A percentile compares a stretch with the other conserved stretches of the same genome.
These are phyloP conservation scores for Talaromyces amestolkiae DNA, from an alignment of 2,329 filamentous ascomycete genomes.

Conservation along the genomic window DNA sequence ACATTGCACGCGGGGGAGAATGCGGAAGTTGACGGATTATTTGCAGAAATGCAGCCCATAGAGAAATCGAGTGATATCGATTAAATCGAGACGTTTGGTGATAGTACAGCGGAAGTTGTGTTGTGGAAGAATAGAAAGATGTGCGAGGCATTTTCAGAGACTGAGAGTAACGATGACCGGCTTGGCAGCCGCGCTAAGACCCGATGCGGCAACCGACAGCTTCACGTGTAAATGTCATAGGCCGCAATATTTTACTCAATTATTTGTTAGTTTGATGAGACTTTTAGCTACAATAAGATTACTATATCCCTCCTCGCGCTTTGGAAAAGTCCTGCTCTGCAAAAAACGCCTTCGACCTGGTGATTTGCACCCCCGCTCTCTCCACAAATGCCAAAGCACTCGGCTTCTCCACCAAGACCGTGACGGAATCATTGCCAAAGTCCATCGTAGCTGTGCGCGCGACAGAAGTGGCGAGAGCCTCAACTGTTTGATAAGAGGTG, in stretches of 20 bases:
- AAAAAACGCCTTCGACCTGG: slow-evolving; percentile 47
- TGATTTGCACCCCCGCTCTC: slow-evolving; percentile 50
- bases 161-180: neutral
- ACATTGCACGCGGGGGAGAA: slow-evolving; percentile 7
- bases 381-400: slow-evolving; percentile 51
- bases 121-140: neutral
- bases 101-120: neutral
- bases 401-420: slow-evolving; percentile 50
- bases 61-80: slow-evolving; percentile 26
- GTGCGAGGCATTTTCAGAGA: neutral
- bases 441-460: slow-evolving; percentile 47
- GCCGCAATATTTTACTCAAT: neutral
- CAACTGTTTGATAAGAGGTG: slow-evolving; percentile 51
- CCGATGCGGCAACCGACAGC: slow-evolving; percentile 8
- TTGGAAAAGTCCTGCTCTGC: slow-evolving; percentile 24
- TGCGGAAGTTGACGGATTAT: slow-evolving; percentile 21
- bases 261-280: neutral
- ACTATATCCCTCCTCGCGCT: slow-evolving; percentile 13
- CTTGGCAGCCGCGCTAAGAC: slow-evolving; percentile 11
- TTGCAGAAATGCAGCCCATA: slow-evolving; percentile 37
- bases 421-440: slow-evolving; percentile 47
- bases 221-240: slow-evolving; percentile 17
- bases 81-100: neutral
- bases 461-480: slow-evolving; percentile 50
- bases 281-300: neutral